Base-by-base conservation (phyloP, 176 grass and related monocot genomes). In the Cenchrus fungigraminus region DNA sequence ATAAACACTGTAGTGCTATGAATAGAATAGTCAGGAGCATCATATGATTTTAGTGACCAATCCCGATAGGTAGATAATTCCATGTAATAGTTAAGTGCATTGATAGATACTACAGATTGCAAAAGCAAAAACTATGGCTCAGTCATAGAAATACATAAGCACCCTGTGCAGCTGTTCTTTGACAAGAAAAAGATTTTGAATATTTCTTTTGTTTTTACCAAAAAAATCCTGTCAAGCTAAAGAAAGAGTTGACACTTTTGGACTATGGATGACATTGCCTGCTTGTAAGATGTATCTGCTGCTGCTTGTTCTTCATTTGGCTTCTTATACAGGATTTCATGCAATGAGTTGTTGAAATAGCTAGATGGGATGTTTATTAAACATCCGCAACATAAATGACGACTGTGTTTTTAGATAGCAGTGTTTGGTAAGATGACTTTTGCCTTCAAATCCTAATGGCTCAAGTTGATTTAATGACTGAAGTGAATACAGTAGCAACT, bases 81-180 rank as follows among this genome's bases (percentile, higher is more conserved):
- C 11, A 12, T 19, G 15, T 7, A 72, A 44, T 22, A 56, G 6
- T 65, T 56, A 54, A 65, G 15, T 74, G n/a, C 22, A 32, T 52
- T 76, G 62, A 8, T 60, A 82, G 6, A 75, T 59, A 75, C 22
- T 47, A 66, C 74, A 75, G 50, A 73, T 75, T 67, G 59, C 14
- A 65, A 63, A 75, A 40, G 25, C 3, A 81, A 82, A 59, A 75
- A 22, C 59, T 40, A 19, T 20, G 49, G 40, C 34, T 44, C 16
- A 66, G 37, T 15, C 34, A 74, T 64, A 50, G 17, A 10, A 58
- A 10, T 66, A 44, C 31, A 65, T 65, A 86, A 43, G 12, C 34
- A 46, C 37, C 65, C 66, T 32, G 1, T 68, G 37, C 22, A 44
- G 6, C 22, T 46, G 6, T 62, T 59, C 29, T 34, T 61, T 45